Evolutionary conservation across 768 basidiomycete species (phyloP).

Genomic region (Tephrocybe sp.): DNA sequence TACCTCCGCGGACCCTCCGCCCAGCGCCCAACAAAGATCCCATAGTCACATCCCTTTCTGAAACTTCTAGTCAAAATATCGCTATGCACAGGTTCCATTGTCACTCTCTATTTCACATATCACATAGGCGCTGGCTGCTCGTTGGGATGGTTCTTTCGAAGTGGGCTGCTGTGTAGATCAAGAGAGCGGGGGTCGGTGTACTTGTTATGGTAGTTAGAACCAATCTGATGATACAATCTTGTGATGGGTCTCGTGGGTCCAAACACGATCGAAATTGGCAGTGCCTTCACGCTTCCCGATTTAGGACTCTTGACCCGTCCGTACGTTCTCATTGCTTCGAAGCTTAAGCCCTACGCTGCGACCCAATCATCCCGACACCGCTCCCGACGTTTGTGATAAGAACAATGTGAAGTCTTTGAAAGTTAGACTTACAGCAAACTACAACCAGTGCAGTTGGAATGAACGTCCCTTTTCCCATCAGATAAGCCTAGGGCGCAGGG

Average conservation of each 20-base stretch:
- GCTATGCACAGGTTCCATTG: constrained; percentile 7
- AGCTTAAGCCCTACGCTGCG: constrained; percentile 1
- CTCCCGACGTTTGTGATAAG: constrained; percentile 10
- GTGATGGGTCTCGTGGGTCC: constrained; percentile 16
- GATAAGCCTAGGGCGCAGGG: background rate
- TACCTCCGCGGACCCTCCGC: constrained; percentile 17
- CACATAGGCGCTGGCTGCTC: no score
- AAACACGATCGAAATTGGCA: constrained; percentile 18
- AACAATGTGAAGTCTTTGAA: constrained; percentile 9
- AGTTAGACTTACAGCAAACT: background rate
- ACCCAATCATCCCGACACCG: constrained; percentile 12
- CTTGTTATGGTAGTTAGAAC: background rate
- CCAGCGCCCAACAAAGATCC: constrained; percentile 5
- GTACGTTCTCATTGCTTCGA: constrained; percentile 13
- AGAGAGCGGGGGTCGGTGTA: no score
- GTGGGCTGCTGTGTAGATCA: background rate
- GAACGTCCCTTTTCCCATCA: background rate
- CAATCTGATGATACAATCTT: constrained; percentile 15
- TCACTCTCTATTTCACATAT: background rate
- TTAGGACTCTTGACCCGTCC: constrained; percentile 31
- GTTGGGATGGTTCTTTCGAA: background rate
- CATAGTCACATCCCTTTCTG: no score
- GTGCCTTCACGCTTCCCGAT: constrained; percentile 32
- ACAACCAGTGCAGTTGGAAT: background rate
- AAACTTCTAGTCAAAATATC: constrained; percentile 11